Base-by-base conservation (phyloP, 164 flowering plant species). In the Umbilicus rupestris region DNA sequence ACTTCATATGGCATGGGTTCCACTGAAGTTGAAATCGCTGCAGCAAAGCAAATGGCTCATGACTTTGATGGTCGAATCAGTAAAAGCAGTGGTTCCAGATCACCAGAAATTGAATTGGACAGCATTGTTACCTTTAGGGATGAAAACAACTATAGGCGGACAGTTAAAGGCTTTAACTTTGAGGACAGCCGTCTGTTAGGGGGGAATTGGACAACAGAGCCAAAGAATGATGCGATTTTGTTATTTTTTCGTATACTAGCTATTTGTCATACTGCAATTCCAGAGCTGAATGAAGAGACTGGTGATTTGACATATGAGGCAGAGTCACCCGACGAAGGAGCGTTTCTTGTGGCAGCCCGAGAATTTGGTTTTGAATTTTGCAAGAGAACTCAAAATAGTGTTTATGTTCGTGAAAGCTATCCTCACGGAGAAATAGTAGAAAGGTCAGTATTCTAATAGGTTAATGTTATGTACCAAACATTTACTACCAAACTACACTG, bases 251-350 rank as follows among this genome's bases (percentile, higher is more conserved):
- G 95, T 44, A 82, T 95, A 66, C 69, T 95, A 55, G 88, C 96
- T n/a, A 44, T 92, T 69, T 95, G 99, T 73, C 99, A 95, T 66
- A 82, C 90, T 52, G 97, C 92, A 24, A 85, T 95, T 73, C 99
- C 99, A 10, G 96, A 86, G 73, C 73, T 60, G 68, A 82, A 87
- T 80, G 90, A 83, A 69, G 89, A 84, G 73, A 88, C 86, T 39
- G 90, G 90, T 9, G 68, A 46, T 65, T 74, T 72, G 50, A 84
- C 74, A 19, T 95, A 89, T 73, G 99, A 89, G 70, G 97, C 92
- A 15, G 99, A 91, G 76, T 95, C 99, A 30, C 99, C 99, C 12
- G 99, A 94, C 78, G 99, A 95, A 83, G 93, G 73, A 39, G 86
- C 97, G 22, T 92, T 95, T 79, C 86, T 95, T 67, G 87, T 88